Conservation (phyloP, 345 rosid species). For the Microthlaspi erraticum region DNA sequence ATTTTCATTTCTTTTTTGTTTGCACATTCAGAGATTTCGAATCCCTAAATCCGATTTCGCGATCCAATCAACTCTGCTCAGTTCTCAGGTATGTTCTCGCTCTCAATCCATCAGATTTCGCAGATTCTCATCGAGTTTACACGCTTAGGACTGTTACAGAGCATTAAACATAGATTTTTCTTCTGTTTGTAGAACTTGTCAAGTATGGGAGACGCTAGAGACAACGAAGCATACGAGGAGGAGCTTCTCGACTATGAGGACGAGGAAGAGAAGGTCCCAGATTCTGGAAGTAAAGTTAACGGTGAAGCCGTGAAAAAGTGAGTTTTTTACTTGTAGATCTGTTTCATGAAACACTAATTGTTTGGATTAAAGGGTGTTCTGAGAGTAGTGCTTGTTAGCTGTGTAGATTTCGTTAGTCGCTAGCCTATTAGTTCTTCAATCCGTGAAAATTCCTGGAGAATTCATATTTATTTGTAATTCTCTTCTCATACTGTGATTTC, state of each 20-base stretch:
- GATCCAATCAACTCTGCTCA: slow-evolving; percentile 25
- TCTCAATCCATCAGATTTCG: neutral
- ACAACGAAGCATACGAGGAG: slow-evolving; percentile 98
- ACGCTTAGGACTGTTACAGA: neutral
- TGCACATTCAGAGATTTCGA: slow-evolving; percentile 41
- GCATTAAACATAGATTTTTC: neutral
- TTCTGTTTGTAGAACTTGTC: neutral
- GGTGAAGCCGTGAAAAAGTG: slow-evolving; percentile 91
- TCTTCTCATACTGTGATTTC: neutral
- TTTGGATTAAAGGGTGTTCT: neutral
- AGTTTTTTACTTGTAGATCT: slow-evolving; percentile 33
- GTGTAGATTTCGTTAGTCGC: neutral
- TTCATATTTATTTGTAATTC: neutral
- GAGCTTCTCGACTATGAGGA: slow-evolving; percentile 99
- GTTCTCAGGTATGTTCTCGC: slow-evolving; percentile 41
- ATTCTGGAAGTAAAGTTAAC: slow-evolving; percentile 73
- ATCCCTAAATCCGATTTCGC: slow-evolving; percentile 56
- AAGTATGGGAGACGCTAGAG: slow-evolving; percentile 91
- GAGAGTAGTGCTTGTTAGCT: too few relatives aligned
- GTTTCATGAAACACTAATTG: neutral
- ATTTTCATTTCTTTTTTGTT: too few relatives aligned
- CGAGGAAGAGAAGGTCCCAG: slow-evolving; percentile 87
- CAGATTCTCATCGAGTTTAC: neutral
- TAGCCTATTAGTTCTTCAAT: neutral
- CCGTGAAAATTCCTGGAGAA: neutral